Percentiles rank a stretch among this genome's conserved stretches.
These are phyloP conservation scores for Marasmius oreades DNA, from an alignment of 1,284 basidiomycete species.

Conservation along the genomic window DNA sequence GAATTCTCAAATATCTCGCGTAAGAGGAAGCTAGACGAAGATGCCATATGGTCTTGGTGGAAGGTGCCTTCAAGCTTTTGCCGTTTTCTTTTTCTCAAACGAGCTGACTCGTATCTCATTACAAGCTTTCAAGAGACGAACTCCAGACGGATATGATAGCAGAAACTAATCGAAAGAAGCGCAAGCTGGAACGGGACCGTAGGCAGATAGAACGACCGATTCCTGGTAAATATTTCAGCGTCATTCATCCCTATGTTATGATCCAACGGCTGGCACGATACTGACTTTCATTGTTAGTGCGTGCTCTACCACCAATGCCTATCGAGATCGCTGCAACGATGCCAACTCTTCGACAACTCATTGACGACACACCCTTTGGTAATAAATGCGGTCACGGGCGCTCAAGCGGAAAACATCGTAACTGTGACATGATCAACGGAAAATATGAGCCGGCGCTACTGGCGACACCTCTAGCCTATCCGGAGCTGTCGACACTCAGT, in stretches of 20 bases:
- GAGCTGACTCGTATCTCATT: conserved; percentile 7
- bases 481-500: conserved; percentile 49
- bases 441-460: neutral
- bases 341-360: conserved; percentile 13
- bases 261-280: conserved; percentile 1
- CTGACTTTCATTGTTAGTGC: conserved; percentile 6
- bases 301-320: conserved; percentile 47
- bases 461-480: conserved; percentile 39
- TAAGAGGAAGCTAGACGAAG: conserved; percentile 58
- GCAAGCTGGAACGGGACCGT: conserved; percentile 79
- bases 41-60: conserved; percentile 75
- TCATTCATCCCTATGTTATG: too few species aligned
- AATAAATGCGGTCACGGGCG: neutral
- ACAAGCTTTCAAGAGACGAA: conserved; percentile 63
- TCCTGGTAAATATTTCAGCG: conserved; percentile 46
- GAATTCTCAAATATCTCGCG: conserved; percentile 57
- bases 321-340: conserved; percentile 37
- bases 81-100: conserved; percentile 7
- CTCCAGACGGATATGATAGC: conserved; percentile 82
- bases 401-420: neutral
- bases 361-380: neutral
- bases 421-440: conserved; percentile 8
- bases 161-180: conserved; percentile 77
- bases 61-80: conserved; percentile 42
- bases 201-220: conserved; percentile 70